Evolutionary conservation across 768 basidiomycete species (phyloP), one percentile per base, ranked within the genome.

Genomic region (Mycena maculata): DNA sequence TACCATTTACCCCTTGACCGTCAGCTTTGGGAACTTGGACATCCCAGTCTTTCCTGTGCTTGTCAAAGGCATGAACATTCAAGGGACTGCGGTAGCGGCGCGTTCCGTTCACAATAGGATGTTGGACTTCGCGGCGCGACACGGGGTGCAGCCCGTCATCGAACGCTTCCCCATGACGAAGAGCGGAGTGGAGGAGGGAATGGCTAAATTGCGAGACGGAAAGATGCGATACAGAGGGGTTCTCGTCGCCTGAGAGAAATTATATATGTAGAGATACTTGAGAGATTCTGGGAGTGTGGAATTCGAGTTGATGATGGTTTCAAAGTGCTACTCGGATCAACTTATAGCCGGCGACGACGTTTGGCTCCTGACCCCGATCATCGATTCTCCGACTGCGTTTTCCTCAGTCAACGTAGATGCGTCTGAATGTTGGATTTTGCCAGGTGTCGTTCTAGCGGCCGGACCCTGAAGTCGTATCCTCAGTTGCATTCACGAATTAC

Each of bases 91-190:
- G 8, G 53, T 73, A 18, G 67, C 57, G 25, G 22, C 25, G 44
- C 65, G 63, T 38, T 69, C 66, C 11, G 67, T 57, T 12, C 44
- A 59, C 44, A 33, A 52, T 18, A 61, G 74, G 65, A 82, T 80
- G 78, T 56, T 82, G 33, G 72, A 69, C 20, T 82, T 82, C 20
- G 77, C 78, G 0, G 81, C 77, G 9, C 12, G 71, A 33, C 74
- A 82, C 41, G 49, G 52, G 0, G 70, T 80, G 41, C 60, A 50
- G 7, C 77, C 81, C 2, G 59, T 80, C 5, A 69, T 76, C 25
- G 75, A 82, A 38, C 63, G 71, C 55, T 81, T 82, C 49, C 69
- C 75, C 7, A 67, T 82, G 72, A 74, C 63, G 12, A 72, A 73
- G 42, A 68, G 69, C 0, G 81, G 80, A 2, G 64, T 70, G 16